These are phyloP conservation scores for Apophysomyces trapeziformis DNA, from an alignment of 371 early-diverging fungal species.

Conservation along the genomic window DNA sequence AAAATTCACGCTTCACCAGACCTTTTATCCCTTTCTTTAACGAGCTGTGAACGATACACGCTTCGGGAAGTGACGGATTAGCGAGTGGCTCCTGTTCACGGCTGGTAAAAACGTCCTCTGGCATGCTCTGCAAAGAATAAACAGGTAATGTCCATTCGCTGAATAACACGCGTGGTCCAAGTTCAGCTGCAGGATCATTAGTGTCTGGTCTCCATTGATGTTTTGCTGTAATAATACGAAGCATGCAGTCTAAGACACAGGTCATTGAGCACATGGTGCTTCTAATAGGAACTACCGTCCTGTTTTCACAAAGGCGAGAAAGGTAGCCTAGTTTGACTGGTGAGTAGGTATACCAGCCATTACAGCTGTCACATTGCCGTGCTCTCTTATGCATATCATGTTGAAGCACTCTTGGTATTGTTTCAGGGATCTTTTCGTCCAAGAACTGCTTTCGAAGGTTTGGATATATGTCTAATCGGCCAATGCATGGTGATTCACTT, in stretches of 20 bases:
- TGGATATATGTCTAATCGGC: conserved; percentile 9
- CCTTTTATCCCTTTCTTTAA: no score
- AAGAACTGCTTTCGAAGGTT: conserved; percentile 14
- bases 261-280: conserved; percentile 34
- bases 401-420: conserved; percentile 17
- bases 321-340: conserved; percentile 35
- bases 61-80: background rate
- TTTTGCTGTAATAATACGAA: conserved; percentile 18
- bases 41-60: no score
- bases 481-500: background rate
- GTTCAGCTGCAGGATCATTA: background rate
- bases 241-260: conserved; percentile 26
- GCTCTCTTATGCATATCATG: conserved; percentile 10
- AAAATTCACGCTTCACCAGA: no score
- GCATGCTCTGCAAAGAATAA: background rate
- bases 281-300: conserved; percentile 34
- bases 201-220: conserved; percentile 24
- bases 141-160: background rate
- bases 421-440: background rate
- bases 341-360: conserved; percentile 30
- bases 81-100: background rate
- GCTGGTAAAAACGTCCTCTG: background rate
- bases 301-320: conserved; percentile 31
- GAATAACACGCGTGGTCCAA: background rate
- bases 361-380: conserved; percentile 41